phyloP scores from a whole-genome alignment of 108 stramenopile species.

The Halocafeteria seosinensis region DNA sequence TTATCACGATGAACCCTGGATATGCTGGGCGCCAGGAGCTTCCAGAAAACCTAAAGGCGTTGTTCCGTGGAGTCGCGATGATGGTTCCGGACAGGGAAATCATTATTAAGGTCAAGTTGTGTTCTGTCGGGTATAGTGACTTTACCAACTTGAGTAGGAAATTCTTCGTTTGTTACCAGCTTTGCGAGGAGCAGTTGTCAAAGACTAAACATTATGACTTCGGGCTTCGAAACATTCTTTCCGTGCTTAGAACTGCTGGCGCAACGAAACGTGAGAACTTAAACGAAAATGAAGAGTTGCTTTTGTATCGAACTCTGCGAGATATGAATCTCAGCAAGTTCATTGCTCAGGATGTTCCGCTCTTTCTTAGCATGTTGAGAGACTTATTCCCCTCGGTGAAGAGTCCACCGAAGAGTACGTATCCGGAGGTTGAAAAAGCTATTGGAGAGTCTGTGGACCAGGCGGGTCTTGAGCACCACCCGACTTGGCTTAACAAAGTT shows the following conservation, averaged over 20 bases:
- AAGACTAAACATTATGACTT: conserved; percentile 77
- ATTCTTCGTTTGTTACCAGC: conserved; percentile 62
- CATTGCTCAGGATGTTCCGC: conserved; percentile 70
- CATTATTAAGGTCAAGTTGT: conserved; percentile 81
- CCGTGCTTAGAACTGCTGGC: conserved; percentile 66
- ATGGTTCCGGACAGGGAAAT: conserved; percentile 78
- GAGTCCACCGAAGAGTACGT: conserved; percentile 55
- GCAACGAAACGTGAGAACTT: conserved; percentile 62
- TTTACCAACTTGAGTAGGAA: conserved; percentile 61
- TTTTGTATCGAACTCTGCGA: conserved; percentile 65
- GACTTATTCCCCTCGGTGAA: conserved; percentile 59
- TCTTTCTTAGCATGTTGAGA: conserved; percentile 61
- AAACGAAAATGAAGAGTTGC: conserved; percentile 49
- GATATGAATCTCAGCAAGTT: conserved; percentile 79
- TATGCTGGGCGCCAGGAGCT: conserved; percentile 78
- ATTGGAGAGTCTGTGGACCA: conserved; percentile 9
- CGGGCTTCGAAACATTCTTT: conserved; percentile 66
- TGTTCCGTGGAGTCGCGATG: conserved; percentile 77
- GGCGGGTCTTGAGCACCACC: conserved; percentile 24
- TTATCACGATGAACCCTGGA: conserved; percentile 84
- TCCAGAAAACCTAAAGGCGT: conserved; percentile 73
- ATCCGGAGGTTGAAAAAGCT: conserved; percentile 55
- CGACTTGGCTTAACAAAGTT: conserved; percentile 55
- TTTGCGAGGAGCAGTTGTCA: conserved; percentile 66
- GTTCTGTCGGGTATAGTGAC: conserved; percentile 60